These are phyloP conservation scores for Beauveria asiatica DNA, from an alignment of 2,329 filamentous ascomycete species.

Conservation along the genomic window DNA sequence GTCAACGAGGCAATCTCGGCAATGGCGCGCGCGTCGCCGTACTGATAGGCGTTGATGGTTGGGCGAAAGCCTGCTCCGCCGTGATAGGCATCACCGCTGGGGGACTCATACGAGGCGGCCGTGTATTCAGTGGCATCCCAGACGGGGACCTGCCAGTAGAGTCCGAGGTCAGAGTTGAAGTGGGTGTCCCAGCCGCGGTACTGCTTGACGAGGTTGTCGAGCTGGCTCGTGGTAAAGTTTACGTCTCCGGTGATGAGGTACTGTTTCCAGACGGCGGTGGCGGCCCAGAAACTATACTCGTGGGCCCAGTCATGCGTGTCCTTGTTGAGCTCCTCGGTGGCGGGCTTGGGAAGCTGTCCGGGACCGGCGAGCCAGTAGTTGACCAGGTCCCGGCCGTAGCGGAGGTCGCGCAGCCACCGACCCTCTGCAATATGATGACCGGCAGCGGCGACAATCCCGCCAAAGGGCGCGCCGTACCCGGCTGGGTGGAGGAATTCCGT, in stretches of 20 bases:
- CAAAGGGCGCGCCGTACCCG: slow-evolving; percentile 15
- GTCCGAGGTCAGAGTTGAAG: slow-evolving; percentile 25
- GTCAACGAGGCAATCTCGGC: slow-evolving; percentile 26
- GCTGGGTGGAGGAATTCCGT: slow-evolving; percentile 36
- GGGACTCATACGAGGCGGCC: slow-evolving; percentile 18
- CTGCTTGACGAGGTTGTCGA: slow-evolving; percentile 30
- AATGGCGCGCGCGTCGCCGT: slow-evolving; percentile 33
- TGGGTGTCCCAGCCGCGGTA: slow-evolving; percentile 31
- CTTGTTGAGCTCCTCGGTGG: slow-evolving; percentile 12
- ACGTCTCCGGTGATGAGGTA: slow-evolving; percentile 29
- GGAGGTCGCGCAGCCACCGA: slow-evolving; percentile 31
- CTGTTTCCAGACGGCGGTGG: slow-evolving; percentile 16
- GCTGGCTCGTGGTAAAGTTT: slow-evolving; percentile 27
- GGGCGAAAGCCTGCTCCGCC: slow-evolving; percentile 34
- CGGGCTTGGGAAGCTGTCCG: slow-evolving; percentile 14
- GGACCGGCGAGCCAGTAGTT: slow-evolving; percentile 17
- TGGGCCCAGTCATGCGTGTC: slow-evolving; percentile 16
- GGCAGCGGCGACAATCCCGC: slow-evolving; percentile 20
- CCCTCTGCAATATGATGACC: slow-evolving; percentile 30
- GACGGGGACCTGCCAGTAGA: slow-evolving; percentile 34
- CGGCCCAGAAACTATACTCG: slow-evolving; percentile 18
- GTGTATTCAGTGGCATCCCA: slow-evolving; percentile 36
- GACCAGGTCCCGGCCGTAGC: slow-evolving; percentile 28
- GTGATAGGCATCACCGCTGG: slow-evolving; percentile 19
- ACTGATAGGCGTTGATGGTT: slow-evolving; percentile 35